A percentile compares a stretch with the other conserved stretches of the same genome.
Conservation (phyloP, 2,329 filamentous ascomycete genomes). For the Alternaria sp. region DNA sequence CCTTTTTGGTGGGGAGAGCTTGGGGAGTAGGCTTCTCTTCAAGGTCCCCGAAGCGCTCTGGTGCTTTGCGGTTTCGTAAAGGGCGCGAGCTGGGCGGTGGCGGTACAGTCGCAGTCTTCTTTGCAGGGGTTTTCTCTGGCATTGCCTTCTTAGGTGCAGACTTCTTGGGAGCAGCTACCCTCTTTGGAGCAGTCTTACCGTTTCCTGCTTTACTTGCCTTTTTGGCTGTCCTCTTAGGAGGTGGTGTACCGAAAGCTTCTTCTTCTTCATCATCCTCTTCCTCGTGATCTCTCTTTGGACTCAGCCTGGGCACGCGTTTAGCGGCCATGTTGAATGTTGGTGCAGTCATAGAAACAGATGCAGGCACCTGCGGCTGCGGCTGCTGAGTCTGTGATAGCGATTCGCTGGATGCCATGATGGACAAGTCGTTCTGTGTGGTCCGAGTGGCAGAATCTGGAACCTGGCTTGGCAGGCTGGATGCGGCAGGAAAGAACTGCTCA, state of each 20-base stretch:
- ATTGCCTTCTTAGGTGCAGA: constrained; percentile 13
- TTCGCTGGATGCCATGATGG: not conserved
- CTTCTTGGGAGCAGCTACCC: constrained; percentile 13
- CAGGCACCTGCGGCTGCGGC: constrained; percentile 1
- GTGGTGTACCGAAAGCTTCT: constrained; percentile 12
- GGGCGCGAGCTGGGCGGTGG: constrained; percentile 30
- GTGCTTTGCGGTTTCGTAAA: constrained; percentile 41
- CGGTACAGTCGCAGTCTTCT: constrained; percentile 16
- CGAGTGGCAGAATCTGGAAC: not conserved
- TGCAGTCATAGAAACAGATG: not conserved
- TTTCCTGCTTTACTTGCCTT: constrained; percentile 13
- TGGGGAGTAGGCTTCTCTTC: constrained; percentile 22
- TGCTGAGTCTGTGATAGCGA: constrained; percentile 1
- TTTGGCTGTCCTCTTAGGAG: constrained; percentile 15
- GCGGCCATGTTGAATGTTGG: constrained; percentile 9
- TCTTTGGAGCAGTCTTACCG: not conserved
- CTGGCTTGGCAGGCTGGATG: constrained; percentile 5
- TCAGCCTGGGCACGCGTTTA: constrained; percentile 1
- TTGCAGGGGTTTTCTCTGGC: constrained; percentile 17
- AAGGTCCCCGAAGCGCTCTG: constrained; percentile 33
- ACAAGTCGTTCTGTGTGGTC: not conserved
- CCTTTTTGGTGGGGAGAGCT: constrained; percentile 19
- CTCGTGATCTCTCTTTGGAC: constrained; percentile 22
- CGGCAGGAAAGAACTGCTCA: constrained; percentile 2
- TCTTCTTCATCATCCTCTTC: constrained; percentile 5